Conservation (phyloP, 345 rosid species). For the Gossypium bickii region DNA sequence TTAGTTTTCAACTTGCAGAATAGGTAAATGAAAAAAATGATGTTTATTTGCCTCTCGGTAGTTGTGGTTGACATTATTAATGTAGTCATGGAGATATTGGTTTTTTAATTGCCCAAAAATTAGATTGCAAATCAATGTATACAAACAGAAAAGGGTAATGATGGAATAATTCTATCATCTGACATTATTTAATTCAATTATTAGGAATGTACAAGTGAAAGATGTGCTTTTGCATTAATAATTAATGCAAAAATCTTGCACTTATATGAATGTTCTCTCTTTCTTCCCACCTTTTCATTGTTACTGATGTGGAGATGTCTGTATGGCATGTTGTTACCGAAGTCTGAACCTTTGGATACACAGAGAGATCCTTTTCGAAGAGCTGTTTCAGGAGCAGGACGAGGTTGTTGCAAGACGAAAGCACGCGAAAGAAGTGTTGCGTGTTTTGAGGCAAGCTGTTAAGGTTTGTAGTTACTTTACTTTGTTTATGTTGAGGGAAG, state of each 20-base stretch:
- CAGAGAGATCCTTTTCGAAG: slow-evolving; percentile 37
- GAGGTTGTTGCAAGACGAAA: slow-evolving; percentile 25
- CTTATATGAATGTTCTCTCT: neutral
- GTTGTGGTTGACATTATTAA: neutral
- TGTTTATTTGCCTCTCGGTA: neutral
- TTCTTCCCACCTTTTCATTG: too few species aligned
- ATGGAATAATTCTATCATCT: neutral
- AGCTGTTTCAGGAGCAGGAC: slow-evolving; percentile 35
- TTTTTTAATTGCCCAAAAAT: neutral
- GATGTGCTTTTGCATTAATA: neutral
- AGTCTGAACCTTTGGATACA: neutral
- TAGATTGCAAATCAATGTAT: neutral
- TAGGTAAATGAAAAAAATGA: neutral
- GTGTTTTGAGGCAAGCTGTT: slow-evolving; percentile 30
- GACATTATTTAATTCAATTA: neutral
- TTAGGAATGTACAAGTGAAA: neutral
- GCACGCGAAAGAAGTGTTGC: slow-evolving; percentile 17
- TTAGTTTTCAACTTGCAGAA: neutral
- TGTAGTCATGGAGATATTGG: neutral
- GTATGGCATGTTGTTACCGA: neutral
- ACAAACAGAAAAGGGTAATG: neutral
- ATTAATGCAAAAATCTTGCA: neutral
- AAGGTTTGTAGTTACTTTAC: slow-evolving; percentile 28
- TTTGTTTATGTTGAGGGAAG: neutral
- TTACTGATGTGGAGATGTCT: neutral